These are phyloP conservation scores for Dactylellina leptospora DNA, from an alignment of 2,329 filamentous ascomycete species.

Conservation along the genomic window DNA sequence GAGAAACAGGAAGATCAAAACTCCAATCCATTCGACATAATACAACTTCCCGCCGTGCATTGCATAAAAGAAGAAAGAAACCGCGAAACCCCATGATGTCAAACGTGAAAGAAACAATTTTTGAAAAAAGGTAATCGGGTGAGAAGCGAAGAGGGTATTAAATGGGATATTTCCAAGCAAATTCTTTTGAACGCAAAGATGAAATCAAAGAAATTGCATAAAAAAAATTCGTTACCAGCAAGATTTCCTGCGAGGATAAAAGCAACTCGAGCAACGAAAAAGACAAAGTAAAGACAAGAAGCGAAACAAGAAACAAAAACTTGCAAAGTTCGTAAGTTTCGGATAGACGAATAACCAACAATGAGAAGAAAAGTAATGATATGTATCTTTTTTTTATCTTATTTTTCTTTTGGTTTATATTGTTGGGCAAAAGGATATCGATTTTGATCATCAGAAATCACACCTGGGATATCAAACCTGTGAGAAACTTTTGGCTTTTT, in stretches of 20 bases:
- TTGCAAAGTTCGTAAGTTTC: slow-evolving; percentile 47
- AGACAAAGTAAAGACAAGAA: slow-evolving; percentile 40
- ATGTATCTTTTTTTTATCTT: slow-evolving; percentile 14
- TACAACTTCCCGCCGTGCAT: slow-evolving; percentile 40
- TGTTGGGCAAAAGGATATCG: slow-evolving; percentile 5
- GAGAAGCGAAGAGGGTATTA: slow-evolving; percentile 29
- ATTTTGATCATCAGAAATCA: too few relatives aligned
- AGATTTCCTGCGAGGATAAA: slow-evolving; percentile 5
- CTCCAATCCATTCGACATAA: slow-evolving; percentile 29
- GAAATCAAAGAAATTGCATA: slow-evolving; percentile 1
- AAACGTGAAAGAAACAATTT: slow-evolving; percentile 10
- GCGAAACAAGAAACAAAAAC: slow-evolving; percentile 50
- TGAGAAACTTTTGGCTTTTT: slow-evolving; percentile 45
- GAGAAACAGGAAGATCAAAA: slow-evolving; percentile 25
- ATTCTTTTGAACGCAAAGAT: slow-evolving; percentile 23
- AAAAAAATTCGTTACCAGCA: slow-evolving; percentile 50
- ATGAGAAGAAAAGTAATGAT: slow-evolving; percentile 20
- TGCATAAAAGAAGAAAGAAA: slow-evolving; percentile 13
- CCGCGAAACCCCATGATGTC: slow-evolving; percentile 5
- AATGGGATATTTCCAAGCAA: slow-evolving; percentile 1
- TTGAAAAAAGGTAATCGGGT: too few relatives aligned
- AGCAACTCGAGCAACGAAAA: slow-evolving; percentile 47
- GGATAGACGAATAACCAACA: too few relatives aligned
- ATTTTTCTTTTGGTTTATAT: slow-evolving; percentile 35
- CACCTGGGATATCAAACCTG: slow-evolving; percentile 32